phyloP scores from a whole-genome alignment of 805 yeast species.

The Kodamaea jinghongensis region DNA sequence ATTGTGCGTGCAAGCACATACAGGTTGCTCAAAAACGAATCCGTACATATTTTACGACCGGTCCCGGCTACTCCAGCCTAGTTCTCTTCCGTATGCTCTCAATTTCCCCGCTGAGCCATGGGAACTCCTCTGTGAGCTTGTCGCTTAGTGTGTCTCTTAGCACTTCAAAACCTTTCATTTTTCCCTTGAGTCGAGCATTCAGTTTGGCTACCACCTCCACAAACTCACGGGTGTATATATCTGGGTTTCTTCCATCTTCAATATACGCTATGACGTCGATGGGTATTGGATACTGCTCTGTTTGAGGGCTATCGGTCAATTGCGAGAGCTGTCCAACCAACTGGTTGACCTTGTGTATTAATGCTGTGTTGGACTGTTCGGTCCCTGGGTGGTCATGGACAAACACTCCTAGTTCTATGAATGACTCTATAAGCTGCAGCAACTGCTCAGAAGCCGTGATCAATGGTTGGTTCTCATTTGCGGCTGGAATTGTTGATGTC shows the following conservation, averaged over 20 bases:
- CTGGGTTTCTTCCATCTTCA: conserved; percentile 96
- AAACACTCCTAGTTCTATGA: conserved; percentile 85
- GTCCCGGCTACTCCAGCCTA: neutral
- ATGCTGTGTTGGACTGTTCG: conserved; percentile 61
- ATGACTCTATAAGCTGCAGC: conserved; percentile 54
- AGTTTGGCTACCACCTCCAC: conserved; percentile 89
- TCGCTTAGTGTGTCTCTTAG: conserved; percentile 66
- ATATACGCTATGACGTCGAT: conserved; percentile 86
- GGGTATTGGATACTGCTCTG: conserved; percentile 54
- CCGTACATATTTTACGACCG: too few relatives aligned
- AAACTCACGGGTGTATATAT: conserved; percentile 93
- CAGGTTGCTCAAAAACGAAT: too few relatives aligned
- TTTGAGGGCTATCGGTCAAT: conserved; percentile 30
- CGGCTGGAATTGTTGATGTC: conserved; percentile 19
- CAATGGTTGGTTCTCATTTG: conserved; percentile 22
- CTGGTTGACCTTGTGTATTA: conserved; percentile 42
- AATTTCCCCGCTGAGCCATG: conserved; percentile 62
- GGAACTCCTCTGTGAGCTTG: conserved; percentile 73
- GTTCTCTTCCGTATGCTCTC: conserved; percentile 54
- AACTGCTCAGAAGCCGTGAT: conserved; percentile 23
- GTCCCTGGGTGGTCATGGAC: conserved; percentile 94
- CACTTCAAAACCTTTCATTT: conserved; percentile 63
- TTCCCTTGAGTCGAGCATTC: conserved; percentile 85
- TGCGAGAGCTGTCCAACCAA: conserved; percentile 36
- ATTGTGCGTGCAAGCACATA: too few relatives aligned